Conservation (phyloP, 805 yeast genomes). For the Myxozyma mucilagina region DNA sequence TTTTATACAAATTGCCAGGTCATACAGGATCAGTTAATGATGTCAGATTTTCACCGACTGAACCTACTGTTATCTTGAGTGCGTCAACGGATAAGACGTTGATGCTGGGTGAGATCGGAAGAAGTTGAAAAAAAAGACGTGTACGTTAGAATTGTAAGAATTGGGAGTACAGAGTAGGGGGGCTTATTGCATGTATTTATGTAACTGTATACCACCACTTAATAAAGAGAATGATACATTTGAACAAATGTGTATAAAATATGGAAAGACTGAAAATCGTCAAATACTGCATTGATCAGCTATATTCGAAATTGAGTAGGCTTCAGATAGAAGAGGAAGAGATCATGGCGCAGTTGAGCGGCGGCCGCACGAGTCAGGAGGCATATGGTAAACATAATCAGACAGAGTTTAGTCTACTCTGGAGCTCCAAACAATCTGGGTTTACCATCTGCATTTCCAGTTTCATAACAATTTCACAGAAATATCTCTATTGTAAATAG, state of each 20-base stretch:
- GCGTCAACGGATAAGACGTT: constrained; percentile 32
- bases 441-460: no score
- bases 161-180: not conserved
- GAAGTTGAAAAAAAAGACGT: not conserved
- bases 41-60: constrained; percentile 54
- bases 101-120: constrained; percentile 33
- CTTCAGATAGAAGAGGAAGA: no score
- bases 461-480: not conserved
- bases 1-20: constrained; percentile 55
- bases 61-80: constrained; percentile 37
- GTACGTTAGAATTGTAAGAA: not conserved
- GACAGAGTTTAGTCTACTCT: no score
- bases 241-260: no score
- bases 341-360: no score
- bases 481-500: not conserved
- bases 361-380: no score
- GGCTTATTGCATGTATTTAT: not conserved
- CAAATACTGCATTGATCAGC: no score
- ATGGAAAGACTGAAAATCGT: no score
- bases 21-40: constrained; percentile 65
- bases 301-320: no score
- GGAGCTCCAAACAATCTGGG: no score
- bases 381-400: no score
- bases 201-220: not conserved
- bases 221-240: no score